A percentile compares a stretch with the other conserved stretches of the same genome.
phyloP scores from a whole-genome alignment of 768 basidiomycete species.

The Podaxis sp. region DNA sequence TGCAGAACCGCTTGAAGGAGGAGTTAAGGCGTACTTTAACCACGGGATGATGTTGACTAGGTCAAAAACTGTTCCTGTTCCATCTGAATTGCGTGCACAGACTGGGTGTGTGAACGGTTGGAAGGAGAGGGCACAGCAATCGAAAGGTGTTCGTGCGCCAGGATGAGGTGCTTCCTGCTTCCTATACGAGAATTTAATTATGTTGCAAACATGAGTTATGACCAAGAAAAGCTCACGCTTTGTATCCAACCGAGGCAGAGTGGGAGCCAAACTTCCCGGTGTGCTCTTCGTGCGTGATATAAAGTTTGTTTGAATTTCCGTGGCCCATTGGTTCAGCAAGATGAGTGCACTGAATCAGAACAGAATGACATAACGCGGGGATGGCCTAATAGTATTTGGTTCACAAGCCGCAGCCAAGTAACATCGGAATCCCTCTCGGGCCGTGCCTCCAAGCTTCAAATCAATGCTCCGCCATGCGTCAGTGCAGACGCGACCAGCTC shows the following conservation, averaged over 20 bases:
- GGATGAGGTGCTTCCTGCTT: conserved; percentile 70
- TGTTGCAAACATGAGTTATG: conserved; percentile 8
- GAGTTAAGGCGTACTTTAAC: conserved; percentile 68
- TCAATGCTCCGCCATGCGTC: conserved; percentile 11
- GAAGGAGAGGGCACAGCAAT: conserved; percentile 89
- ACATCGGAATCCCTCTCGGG: neutral
- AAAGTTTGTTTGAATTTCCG: conserved; percentile 84
- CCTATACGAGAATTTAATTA: conserved; percentile 32
- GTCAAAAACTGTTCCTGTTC: conserved; percentile 82
- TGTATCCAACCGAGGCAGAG: conserved; percentile 75
- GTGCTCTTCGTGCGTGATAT: conserved; percentile 89
- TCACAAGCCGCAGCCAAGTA: conserved; percentile 2
- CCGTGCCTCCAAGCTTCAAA: neutral
- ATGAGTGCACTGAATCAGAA: neutral
- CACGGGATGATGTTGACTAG: conserved; percentile 92
- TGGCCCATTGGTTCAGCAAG: conserved; percentile 60
- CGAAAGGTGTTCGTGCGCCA: conserved; percentile 73
- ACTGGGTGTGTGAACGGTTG: conserved; percentile 91
- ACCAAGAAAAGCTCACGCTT: conserved; percentile 46
- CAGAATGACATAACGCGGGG: neutral
- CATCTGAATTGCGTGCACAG: conserved; percentile 79
- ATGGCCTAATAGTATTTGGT: too few relatives aligned
- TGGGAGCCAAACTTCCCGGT: conserved; percentile 79
- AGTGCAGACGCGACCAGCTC: neutral
- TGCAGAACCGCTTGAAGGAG: neutral